Conservation (phyloP, 192 early-diverging fungal species). For the Coemansia sp. region DNA sequence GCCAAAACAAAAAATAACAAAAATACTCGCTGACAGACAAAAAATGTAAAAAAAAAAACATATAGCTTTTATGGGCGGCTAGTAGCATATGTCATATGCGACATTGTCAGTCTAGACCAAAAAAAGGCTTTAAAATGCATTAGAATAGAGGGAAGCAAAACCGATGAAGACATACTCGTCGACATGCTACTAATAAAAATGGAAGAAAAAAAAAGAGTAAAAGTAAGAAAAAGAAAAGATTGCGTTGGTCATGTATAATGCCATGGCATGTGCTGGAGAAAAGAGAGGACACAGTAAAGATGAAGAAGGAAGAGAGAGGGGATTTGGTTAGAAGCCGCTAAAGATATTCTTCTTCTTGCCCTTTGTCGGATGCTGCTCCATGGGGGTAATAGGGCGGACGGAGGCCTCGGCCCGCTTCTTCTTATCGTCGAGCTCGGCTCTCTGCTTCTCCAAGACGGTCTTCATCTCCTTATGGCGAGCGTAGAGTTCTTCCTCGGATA, state of each 20-base stretch:
- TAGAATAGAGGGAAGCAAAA: conserved; percentile 11
- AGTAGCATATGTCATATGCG: not conserved
- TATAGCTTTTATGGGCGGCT: conserved; percentile 8
- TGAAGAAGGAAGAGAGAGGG: not conserved
- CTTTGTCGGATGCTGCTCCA: conserved; percentile 57
- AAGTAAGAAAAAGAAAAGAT: conserved; percentile 1
- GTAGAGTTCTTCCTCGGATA: conserved; percentile 95
- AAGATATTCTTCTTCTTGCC: conserved; percentile 60
- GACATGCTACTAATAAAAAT: conserved; percentile 2
- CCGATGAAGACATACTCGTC: conserved; percentile 8
- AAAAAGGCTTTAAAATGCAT: not conserved
- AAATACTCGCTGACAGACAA: not conserved
- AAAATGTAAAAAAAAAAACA: not conserved
- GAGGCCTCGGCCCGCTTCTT: conserved; percentile 80
- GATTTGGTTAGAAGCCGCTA: conserved; percentile 49
- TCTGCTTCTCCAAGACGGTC: conserved; percentile 93
- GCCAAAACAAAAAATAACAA: not conserved
- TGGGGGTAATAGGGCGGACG: conserved; percentile 45
- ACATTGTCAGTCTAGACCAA: not conserved
- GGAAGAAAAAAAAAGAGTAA: conserved; percentile 1
- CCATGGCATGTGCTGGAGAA: conserved; percentile 8
- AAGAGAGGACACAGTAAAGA: not conserved
- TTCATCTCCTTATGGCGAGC: conserved; percentile 99
- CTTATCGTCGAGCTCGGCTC: conserved; percentile 93
- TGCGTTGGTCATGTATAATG: conserved; percentile 10